These are phyloP conservation scores for Anthracocystis setariae DNA, from an alignment of 1,284 basidiomycete species.

Conservation along the genomic window DNA sequence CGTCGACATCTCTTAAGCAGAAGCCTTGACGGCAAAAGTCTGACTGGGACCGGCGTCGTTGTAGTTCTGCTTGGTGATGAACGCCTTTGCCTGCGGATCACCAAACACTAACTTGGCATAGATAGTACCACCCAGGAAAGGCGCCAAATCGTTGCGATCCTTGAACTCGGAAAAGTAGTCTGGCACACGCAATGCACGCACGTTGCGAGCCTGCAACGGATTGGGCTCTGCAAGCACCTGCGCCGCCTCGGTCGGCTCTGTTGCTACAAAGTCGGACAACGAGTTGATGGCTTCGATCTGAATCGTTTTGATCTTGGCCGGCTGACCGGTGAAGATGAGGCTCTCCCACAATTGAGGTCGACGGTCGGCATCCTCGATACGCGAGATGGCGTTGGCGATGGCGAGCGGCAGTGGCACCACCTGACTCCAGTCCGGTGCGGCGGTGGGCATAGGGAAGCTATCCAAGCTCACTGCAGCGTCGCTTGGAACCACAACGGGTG, in stretches of 20 bases:
- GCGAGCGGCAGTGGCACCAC: constrained; percentile 46
- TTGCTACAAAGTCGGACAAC: constrained; percentile 42
- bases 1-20: constrained; percentile 4
- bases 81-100: constrained; percentile 57
- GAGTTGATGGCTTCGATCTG: constrained; percentile 49
- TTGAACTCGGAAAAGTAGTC: constrained; percentile 67
- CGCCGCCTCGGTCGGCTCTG: constrained; percentile 50
- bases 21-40: constrained; percentile 40
- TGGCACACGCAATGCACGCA: constrained; percentile 60
- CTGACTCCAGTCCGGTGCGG: constrained; percentile 31
- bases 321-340: constrained; percentile 60
- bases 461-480: constrained; percentile 16
- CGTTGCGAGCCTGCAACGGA: constrained; percentile 56
- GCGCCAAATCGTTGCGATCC: constrained; percentile 62
- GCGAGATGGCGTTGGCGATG: constrained; percentile 43
- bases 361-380: constrained; percentile 53
- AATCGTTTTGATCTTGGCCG: constrained; percentile 53
- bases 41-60: constrained; percentile 62
- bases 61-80: constrained; percentile 64
- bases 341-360: constrained; percentile 62
- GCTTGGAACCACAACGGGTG: constrained; percentile 19
- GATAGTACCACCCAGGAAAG: constrained; percentile 65
- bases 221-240: constrained; percentile 60
- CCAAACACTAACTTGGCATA: constrained; percentile 65
- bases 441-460: constrained; percentile 20